phyloP scores from a whole-genome alignment of 2,329 filamentous ascomycete genomes.

The Ophiocordyceps camponoti-leonardi region DNA sequence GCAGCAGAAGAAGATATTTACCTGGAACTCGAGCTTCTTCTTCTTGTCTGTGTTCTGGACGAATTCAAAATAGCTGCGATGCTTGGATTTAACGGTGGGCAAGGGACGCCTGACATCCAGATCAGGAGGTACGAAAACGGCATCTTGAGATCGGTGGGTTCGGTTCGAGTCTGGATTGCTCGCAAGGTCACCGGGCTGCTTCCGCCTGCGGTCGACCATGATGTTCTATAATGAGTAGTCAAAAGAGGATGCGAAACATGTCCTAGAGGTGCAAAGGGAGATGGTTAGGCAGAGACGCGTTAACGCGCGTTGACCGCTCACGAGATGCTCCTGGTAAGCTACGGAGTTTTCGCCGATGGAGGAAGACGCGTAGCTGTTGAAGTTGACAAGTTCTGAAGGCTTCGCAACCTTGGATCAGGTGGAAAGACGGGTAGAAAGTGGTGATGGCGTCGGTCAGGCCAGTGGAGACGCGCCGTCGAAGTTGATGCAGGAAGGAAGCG shows the following conservation, averaged over 20 bases:
- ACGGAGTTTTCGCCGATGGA: too few species aligned
- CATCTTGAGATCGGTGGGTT: conserved; percentile 9
- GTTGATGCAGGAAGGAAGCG: too few species aligned
- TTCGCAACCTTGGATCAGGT: too few species aligned
- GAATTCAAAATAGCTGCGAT: conserved; percentile 46
- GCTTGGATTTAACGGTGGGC: conserved; percentile 28
- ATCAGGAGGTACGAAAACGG: conserved; percentile 7
- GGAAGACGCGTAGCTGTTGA: too few species aligned
- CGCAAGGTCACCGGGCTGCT: conserved; percentile 11
- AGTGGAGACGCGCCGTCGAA: too few species aligned
- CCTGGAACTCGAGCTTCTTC: conserved; percentile 46
- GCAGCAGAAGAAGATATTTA: conserved; percentile 16
- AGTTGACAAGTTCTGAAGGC: too few species aligned
- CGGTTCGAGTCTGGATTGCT: conserved; percentile 18
- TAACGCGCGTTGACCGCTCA: too few species aligned
- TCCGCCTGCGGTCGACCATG: conserved; percentile 21
- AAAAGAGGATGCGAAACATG: not conserved
- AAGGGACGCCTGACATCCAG: conserved; percentile 21
- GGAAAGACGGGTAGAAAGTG: too few species aligned
- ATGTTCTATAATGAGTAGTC: conserved; percentile 1
- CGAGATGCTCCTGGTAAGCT: too few species aligned
- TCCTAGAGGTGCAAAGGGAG: not conserved
- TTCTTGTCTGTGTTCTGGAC: conserved; percentile 48
- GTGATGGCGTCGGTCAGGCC: too few species aligned
- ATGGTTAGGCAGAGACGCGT: not conserved